Evolutionary conservation across 2,329 filamentous ascomycete species (phyloP).

Genomic region (Trichoderma simmonsii): DNA sequence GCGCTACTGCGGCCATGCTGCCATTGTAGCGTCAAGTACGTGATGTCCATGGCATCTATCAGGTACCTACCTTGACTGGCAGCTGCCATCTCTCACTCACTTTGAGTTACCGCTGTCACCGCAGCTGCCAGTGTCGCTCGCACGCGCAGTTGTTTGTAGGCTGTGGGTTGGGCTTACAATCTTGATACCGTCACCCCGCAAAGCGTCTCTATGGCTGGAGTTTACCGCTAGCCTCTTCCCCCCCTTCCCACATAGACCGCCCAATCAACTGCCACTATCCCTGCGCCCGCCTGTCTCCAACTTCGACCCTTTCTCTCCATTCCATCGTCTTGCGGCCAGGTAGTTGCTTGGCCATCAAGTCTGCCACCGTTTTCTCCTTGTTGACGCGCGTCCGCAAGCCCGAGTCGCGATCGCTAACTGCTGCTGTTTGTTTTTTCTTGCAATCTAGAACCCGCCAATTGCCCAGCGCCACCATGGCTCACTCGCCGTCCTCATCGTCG

Average conservation of each 20-base stretch:
- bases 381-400: not conserved
- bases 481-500: conserved; percentile 75
- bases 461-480: conserved; percentile 57
- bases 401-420: conserved; percentile 1
- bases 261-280: conserved; percentile 13
- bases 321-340: not conserved
- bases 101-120: not conserved
- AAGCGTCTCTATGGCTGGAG: not conserved
- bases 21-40: not conserved
- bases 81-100: not conserved
- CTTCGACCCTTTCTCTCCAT: conserved; percentile 4
- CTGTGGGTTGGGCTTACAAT: not conserved
- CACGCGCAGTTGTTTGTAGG: not conserved
- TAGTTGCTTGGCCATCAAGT: not conserved
- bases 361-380: not conserved
- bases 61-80: not conserved
- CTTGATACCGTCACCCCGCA: conserved; percentile 16
- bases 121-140: not conserved
- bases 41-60: not conserved
- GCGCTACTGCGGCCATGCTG: not conserved
- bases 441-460: conserved; percentile 51
- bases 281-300: conserved; percentile 12
- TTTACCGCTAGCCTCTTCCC: not conserved
- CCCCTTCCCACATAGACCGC: conserved; percentile 1
- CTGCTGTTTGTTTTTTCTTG: not conserved